Evolutionary conservation across 2,329 filamentous ascomycete species (phyloP), one percentile per base, ranked within the genome.

Genomic region (Biscogniauxia sp.): DNA sequence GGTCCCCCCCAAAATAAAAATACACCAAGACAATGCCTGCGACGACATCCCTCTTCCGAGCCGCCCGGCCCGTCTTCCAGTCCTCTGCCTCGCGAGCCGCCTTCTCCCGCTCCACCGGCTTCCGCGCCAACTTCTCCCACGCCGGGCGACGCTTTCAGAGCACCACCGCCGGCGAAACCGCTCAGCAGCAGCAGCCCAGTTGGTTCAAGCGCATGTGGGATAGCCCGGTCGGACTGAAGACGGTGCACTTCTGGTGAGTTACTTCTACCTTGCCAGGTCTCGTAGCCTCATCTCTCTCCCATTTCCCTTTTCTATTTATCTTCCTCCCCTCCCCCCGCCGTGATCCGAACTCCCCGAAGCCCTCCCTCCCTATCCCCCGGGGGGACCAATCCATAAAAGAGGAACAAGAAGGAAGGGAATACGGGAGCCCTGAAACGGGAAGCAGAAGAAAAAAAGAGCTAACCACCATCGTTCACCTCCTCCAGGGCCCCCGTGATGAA

Each of bases 211-310:
- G 88, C 78, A 86, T 96, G 83, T 93, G 89, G 89, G 87, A 92
- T 77, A 92, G 89, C 76, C 90, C 91, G 64, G 78, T 93, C 66
- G 91, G 91, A 56, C 70, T 93, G 70, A 93, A 93, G 88, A 99
- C 95, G 64, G 95, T 99, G 72, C 95, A 99, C 79, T 99, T 99
- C 81, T 99, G 95, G 94, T 94, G 81, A 67, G 83, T 15, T 51
- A 28, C 20, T 26, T n/a, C n/a, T n/a, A n/a, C n/a, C n/a, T 50
- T 9, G 11, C 32, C 17, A 53, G 5, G 15, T 26, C 51, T 26
- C 15, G 17, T 28, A 9, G 9, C 15, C 3, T 32, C 52, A 26
- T 45, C 28, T 50, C 20, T n/a, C 15, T 26, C n/a, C n/a, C n/a
- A n/a, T n/a, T n/a, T n/a, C n/a, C n/a, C n/a, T 20, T 56, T 5